Conservation (phyloP, 306 rosid genomes). For the Benincasa hispida region DNA sequence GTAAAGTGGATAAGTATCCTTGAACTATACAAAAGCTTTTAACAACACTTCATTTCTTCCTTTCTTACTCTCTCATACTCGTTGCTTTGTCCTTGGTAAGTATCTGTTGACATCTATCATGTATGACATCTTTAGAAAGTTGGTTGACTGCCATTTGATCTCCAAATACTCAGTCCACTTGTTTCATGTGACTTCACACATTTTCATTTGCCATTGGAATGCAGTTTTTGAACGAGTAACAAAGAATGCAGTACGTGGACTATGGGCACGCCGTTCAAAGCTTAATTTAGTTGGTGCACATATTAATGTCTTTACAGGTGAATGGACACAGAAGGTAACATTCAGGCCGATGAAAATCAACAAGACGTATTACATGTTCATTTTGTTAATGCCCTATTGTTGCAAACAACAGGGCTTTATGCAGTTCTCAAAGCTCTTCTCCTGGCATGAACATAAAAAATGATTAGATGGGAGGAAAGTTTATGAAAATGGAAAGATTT, state of each 20-base stretch:
- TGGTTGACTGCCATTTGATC: not conserved
- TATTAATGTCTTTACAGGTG: slow-evolving; percentile 96
- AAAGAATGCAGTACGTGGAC: slow-evolving; percentile 85
- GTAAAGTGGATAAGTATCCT: not conserved
- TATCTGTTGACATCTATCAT: not conserved
- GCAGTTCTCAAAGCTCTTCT: not conserved
- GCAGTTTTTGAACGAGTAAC: slow-evolving; percentile 98
- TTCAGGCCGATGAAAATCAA: slow-evolving; percentile 12
- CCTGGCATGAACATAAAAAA: not conserved
- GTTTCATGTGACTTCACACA: not conserved
- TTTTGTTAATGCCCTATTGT: not conserved
- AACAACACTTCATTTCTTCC: not conserved
- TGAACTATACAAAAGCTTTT: not conserved
- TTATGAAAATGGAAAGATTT: not conserved
- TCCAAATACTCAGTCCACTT: not conserved
- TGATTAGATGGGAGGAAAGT: not conserved
- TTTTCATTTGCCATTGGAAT: slow-evolving; percentile 1
- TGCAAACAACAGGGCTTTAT: not conserved
- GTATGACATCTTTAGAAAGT: not conserved
- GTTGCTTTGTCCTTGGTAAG: not conserved
- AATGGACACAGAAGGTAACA: slow-evolving; percentile 99
- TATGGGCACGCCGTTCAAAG: slow-evolving; percentile 96
- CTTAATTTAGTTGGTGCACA: slow-evolving; percentile 97
- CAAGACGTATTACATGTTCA: not conserved
- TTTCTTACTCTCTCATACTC: not conserved